Evolutionary conservation across 2,329 filamentous ascomycete genomes (phyloP).

Genomic region (Fusarium miscanthi): DNA sequence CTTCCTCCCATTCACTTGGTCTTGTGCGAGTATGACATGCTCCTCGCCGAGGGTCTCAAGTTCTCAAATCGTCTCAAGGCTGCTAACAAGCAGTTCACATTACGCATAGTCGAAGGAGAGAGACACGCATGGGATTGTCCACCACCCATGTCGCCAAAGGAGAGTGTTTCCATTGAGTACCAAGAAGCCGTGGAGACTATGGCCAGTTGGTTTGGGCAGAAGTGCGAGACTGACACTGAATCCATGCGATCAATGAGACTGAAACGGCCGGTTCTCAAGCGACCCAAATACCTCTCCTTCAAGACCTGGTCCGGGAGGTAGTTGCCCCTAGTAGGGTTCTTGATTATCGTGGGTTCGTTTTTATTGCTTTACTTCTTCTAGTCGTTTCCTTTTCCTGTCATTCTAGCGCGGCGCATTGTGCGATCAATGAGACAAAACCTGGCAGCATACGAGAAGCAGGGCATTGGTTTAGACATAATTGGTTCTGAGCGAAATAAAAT

Average conservation of each 20-base stretch:
- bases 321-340: slow-evolving; percentile 17
- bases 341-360: background rate
- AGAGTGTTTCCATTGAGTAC: slow-evolving; percentile 59
- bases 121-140: slow-evolving; percentile 63
- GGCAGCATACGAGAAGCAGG: background rate
- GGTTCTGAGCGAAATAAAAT: slow-evolving; percentile 6
- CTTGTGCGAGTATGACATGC: slow-evolving; percentile 74
- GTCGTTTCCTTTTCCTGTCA: slow-evolving; percentile 9
- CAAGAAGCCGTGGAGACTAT: slow-evolving; percentile 56
- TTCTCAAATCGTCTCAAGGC: slow-evolving; percentile 68
- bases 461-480: slow-evolving; percentile 7
- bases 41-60: slow-evolving; percentile 68
- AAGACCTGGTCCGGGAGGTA: slow-evolving; percentile 49
- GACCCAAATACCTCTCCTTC: slow-evolving; percentile 48
- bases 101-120: slow-evolving; percentile 59
- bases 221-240: slow-evolving; percentile 52
- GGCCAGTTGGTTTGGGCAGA: slow-evolving; percentile 55
- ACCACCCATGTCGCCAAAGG: slow-evolving; percentile 56
- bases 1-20: slow-evolving; percentile 67
- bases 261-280: slow-evolving; percentile 48
- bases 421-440: slow-evolving; percentile 15
- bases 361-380: background rate
- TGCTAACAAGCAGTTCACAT: slow-evolving; percentile 48
- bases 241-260: slow-evolving; percentile 51
- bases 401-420: slow-evolving; percentile 30